A percentile compares a stretch with the other conserved stretches of the same genome.
phyloP scores from a whole-genome alignment of 768 basidiomycete species.

The Suillus tomentosus region DNA sequence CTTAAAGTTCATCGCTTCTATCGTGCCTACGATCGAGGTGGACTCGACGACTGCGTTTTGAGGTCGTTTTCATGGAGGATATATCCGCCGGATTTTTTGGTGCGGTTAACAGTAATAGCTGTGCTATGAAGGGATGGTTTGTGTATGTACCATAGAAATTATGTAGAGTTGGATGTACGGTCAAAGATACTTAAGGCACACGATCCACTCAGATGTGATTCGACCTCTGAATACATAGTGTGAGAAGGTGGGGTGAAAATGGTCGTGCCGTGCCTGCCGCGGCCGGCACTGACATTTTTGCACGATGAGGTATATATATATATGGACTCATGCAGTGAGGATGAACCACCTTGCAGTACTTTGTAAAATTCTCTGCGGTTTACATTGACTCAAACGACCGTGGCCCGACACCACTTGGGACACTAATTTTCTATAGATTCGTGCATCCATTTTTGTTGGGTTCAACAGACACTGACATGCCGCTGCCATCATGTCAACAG shows the following conservation, averaged over 20 bases:
- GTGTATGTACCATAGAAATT: constrained; percentile 12
- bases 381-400: not conserved
- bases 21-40: constrained; percentile 98
- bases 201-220: too few relatives aligned
- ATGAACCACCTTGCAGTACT: not conserved
- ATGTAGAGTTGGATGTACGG: constrained; percentile 6
- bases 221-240: not conserved
- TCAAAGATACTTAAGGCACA: not conserved
- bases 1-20: constrained; percentile 98
- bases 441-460: not conserved
- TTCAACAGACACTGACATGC: too few relatives aligned
- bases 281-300: too few relatives aligned
- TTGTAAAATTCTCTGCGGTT: not conserved
- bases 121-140: constrained; percentile 5
- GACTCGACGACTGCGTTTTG: constrained; percentile 84
- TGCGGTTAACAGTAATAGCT: not conserved
- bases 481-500: too few relatives aligned
- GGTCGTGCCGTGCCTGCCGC: not conserved
- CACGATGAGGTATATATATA: not conserved
- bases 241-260: not conserved
- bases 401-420: too few relatives aligned
- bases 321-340: not conserved
- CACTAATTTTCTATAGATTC: not conserved
- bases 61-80: constrained; percentile 13
- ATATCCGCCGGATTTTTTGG: constrained; percentile 7